Evolutionary conservation across 306 rosid genomes (phyloP), one percentile per base, ranked within the genome.

Genomic region (Erythrophleum fordii): DNA sequence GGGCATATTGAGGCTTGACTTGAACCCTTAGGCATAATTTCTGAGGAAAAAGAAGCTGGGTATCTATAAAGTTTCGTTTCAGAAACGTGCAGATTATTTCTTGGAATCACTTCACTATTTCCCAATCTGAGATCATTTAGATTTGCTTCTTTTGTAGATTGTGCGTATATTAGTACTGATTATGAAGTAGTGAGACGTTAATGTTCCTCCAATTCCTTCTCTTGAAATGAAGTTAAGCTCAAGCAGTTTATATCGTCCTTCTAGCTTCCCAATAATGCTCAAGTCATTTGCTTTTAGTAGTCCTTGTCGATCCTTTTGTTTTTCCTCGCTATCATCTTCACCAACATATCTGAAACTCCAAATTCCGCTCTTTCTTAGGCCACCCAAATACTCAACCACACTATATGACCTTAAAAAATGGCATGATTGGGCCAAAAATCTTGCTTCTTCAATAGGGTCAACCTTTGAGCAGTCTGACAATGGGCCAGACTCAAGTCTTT

Each of bases 391-490:
- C 93, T 83, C 91, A 41, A 70, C 88, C 29, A 75, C 92, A 55
- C 17, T 85, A 22, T 65, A 87, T 42, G 91, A 90, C 77, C 79
- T 95, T 44, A 83, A 42, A 5, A 93, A 89, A 68, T 95, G 99
- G 99, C 92, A 86, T 49, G 78, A 90, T 45, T 93, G 97, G 99
- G 97, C 97, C 58, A 85, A 90, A 74, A 53, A 20, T 23, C 85
- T 86, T 66, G 84, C 90, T 56, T 73, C 87, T 68, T 93, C 93
- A 11, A 84, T 91, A 68, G 97, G 93, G 73, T 86, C 97, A 29
- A 41, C 92, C 34, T 95, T 93, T 83, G 84, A 75, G 25, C 77
- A 87, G 34, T 77, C 86, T 37, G 96, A 95, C 82, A 83, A 91
- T 28, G 97, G 94, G 13, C 97, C 97, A 11, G 97, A 91, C 84